Conservation (phyloP, 2,329 filamentous ascomycete genomes). For the Ophiocordyceps camponoti-leonardi region DNA sequence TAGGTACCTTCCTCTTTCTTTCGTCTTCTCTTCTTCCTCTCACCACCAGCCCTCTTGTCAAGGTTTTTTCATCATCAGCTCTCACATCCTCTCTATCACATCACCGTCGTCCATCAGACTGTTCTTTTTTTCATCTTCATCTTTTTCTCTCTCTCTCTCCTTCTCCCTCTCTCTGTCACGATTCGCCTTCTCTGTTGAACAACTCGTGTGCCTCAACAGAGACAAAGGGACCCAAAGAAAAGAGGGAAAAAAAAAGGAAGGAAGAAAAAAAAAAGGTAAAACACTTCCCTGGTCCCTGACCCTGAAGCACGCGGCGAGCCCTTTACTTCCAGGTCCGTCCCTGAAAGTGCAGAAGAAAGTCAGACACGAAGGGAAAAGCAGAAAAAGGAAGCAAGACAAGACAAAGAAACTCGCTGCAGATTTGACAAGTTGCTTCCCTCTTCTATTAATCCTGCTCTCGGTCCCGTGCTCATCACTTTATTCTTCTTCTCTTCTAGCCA, state of each 20-base stretch:
- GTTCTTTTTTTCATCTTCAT: neutral
- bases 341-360: no score
- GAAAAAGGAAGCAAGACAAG: no score
- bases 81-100: no score
- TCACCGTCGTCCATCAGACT: no score
- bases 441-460: neutral
- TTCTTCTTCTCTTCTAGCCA: constrained; percentile 1
- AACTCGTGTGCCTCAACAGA: no score
- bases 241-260: neutral
- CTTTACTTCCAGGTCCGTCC: no score
- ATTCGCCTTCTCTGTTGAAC: no score
- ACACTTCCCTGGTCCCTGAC: neutral
- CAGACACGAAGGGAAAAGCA: no score
- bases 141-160: neutral
- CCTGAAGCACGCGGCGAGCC: neutral
- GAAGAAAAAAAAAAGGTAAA: neutral
- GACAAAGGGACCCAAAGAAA: neutral
- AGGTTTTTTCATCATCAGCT: no score
- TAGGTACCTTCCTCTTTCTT: neutral
- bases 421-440: neutral
- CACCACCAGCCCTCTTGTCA: neutral
- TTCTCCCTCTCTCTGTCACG: no score
- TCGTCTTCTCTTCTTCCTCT: neutral
- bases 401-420: neutral
- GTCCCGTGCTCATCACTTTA: neutral